Percentiles rank a stretch among this genome's conserved stretches.
Evolutionary conservation across 768 basidiomycete species (phyloP).

Genomic region (Phylloporus sp.): DNA sequence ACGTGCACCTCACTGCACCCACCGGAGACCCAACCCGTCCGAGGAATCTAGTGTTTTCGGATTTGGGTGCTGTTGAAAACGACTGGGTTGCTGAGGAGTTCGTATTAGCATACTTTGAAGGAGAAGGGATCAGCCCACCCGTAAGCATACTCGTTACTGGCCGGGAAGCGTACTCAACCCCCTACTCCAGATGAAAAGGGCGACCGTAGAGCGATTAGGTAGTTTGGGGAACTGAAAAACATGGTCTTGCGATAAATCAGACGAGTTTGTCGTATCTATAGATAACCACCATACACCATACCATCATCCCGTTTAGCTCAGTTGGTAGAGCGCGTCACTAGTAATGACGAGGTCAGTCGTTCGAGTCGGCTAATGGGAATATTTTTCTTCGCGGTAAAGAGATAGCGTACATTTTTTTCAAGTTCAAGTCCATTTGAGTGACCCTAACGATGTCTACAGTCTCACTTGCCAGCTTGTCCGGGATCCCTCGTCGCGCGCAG

Average conservation of each 20-base stretch:
- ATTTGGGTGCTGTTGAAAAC: conserved; percentile 66
- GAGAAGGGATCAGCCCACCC: conserved; percentile 62
- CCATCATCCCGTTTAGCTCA: conserved; percentile 35
- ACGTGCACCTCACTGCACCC: conserved; percentile 63
- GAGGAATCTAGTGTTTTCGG: conserved; percentile 59
- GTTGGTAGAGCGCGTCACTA: conserved; percentile 65
- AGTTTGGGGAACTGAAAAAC: conserved; percentile 19
- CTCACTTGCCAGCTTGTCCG: conserved; percentile 7
- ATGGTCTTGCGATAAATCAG: too few relatives aligned
- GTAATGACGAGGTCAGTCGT: conserved; percentile 69
- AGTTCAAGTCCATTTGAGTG: neutral
- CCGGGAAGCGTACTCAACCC: neutral
- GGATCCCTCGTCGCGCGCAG: conserved; percentile 2
- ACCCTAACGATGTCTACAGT: conserved; percentile 13
- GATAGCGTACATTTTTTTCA: too few relatives aligned
- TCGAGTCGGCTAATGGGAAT: conserved; percentile 52
- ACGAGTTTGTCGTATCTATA: too few relatives aligned
- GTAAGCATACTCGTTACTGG: conserved; percentile 37
- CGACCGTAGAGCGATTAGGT: conserved; percentile 21
- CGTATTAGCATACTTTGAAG: conserved; percentile 70
- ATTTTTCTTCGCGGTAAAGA: too few relatives aligned
- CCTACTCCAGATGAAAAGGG: conserved; percentile 26
- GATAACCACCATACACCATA: too few relatives aligned
- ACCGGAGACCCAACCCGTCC: conserved; percentile 38
- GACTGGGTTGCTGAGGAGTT: conserved; percentile 75